These are phyloP conservation scores for Colletotrichum paranaense DNA, from an alignment of 2,329 filamentous ascomycete genomes.

Conservation along the genomic window DNA sequence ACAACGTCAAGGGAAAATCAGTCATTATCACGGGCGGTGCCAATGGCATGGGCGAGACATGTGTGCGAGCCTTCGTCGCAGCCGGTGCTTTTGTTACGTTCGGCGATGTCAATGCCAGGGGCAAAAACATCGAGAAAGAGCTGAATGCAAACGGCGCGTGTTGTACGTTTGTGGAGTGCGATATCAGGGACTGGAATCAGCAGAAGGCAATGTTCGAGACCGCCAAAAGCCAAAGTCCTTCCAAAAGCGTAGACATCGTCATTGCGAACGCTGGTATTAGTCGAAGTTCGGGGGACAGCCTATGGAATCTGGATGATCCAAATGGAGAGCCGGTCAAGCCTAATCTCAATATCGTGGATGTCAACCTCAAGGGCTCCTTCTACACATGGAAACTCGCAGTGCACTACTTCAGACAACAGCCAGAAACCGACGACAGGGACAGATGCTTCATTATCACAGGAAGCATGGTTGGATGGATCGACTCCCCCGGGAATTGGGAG, in stretches of 20 bases:
- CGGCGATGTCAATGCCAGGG: conserved; percentile 50
- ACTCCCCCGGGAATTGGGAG: conserved; percentile 53
- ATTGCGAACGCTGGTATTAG: conserved; percentile 60
- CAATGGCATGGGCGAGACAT: conserved; percentile 53
- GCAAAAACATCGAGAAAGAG: conserved; percentile 45
- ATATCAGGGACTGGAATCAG: neutral
- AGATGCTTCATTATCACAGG: conserved; percentile 61
- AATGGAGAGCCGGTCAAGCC: conserved; percentile 48
- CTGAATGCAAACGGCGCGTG: conserved; percentile 40
- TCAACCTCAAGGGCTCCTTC: conserved; percentile 53
- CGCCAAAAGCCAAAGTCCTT: neutral
- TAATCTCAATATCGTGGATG: conserved; percentile 52
- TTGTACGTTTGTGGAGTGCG: neutral
- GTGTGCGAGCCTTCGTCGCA: conserved; percentile 46
- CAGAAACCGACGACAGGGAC: conserved; percentile 50
- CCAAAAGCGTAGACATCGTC: conserved; percentile 55
- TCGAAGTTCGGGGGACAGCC: conserved; percentile 47
- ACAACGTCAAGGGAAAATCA: conserved; percentile 42
- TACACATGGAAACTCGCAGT: conserved; percentile 60
- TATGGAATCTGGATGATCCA: conserved; percentile 51
- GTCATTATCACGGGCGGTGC: conserved; percentile 61
- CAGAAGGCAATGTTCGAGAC: neutral
- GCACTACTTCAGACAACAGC: conserved; percentile 57
- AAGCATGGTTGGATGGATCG: conserved; percentile 59
- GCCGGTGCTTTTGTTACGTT: conserved; percentile 55